Percentiles rank a stretch among this genome's conserved stretches.
Conservation (phyloP, 1,139 yeast species). For the Magnusiomyces suaveolens region DNA sequence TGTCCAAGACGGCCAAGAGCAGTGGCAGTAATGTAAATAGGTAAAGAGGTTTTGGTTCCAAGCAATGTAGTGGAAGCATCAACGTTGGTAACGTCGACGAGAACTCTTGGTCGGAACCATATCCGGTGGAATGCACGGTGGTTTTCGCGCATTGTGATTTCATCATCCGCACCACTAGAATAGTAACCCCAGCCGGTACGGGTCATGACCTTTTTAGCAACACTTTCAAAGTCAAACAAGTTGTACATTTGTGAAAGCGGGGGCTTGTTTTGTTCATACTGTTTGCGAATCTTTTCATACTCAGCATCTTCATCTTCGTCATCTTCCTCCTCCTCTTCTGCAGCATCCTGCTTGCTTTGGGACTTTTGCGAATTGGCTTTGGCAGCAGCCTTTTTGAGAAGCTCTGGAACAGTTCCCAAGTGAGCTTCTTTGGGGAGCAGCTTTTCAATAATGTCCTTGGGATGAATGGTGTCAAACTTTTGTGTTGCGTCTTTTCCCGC, state of each 20-base stretch:
- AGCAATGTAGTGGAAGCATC: slow-evolving; percentile 47
- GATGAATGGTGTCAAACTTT: slow-evolving; percentile 79
- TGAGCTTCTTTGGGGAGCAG: slow-evolving; percentile 39
- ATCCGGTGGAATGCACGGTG: slow-evolving; percentile 80
- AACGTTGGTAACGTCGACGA: slow-evolving; percentile 58
- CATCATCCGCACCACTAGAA: slow-evolving; percentile 88
- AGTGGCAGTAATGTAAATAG: slow-evolving; percentile 51
- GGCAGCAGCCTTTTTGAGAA: slow-evolving; percentile 1
- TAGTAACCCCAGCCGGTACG: slow-evolving; percentile 86
- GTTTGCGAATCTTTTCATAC: slow-evolving; percentile 29
- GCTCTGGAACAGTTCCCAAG: slow-evolving; percentile 36
- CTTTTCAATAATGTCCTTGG: slow-evolving; percentile 61
- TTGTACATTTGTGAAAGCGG: slow-evolving; percentile 60
- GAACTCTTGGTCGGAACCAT: slow-evolving; percentile 71
- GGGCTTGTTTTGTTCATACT: slow-evolving; percentile 43
- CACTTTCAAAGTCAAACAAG: slow-evolving; percentile 68
- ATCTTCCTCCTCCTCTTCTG: slow-evolving; percentile 7
- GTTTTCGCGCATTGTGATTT: slow-evolving; percentile 77
- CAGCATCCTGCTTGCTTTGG: slow-evolving; percentile 11
- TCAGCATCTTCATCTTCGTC: slow-evolving; percentile 25
- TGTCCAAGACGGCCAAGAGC: slow-evolving; percentile 50
- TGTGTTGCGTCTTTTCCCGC: slow-evolving; percentile 92
- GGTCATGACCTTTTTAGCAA: slow-evolving; percentile 69
- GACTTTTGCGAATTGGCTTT: background rate
- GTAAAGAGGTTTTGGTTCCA: slow-evolving; percentile 39